Evolutionary conservation across 2,329 filamentous ascomycete species (phyloP).

Genomic region (Pseudogymnoascus sp.): DNA sequence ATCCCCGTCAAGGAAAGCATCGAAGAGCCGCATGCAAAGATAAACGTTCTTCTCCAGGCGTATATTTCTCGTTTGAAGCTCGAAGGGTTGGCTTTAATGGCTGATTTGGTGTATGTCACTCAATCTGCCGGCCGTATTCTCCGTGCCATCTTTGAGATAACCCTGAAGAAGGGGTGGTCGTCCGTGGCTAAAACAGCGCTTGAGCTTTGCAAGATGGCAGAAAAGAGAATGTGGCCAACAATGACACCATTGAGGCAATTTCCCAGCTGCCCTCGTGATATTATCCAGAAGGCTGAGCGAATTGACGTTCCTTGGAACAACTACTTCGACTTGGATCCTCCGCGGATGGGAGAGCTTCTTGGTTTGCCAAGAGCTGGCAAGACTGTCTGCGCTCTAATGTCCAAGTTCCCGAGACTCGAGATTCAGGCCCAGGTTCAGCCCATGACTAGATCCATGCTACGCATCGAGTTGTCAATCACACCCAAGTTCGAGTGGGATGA

Average conservation of each 20-base stretch:
- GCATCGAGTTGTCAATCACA: slow-evolving; percentile 81
- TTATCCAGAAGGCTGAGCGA: slow-evolving; percentile 84
- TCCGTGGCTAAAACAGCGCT: slow-evolving; percentile 86
- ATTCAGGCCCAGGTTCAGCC: slow-evolving; percentile 91
- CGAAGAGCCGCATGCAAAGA: slow-evolving; percentile 94
- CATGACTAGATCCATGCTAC: slow-evolving; percentile 86
- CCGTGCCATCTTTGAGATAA: slow-evolving; percentile 91
- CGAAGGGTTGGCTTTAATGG: slow-evolving; percentile 91
- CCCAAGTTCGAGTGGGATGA: slow-evolving; percentile 97
- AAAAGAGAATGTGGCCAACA: slow-evolving; percentile 99
- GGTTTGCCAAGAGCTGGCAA: slow-evolving; percentile 83
- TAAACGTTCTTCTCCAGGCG: slow-evolving; percentile 93
- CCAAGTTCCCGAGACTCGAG: slow-evolving; percentile 88
- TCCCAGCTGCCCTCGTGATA: slow-evolving; percentile 68
- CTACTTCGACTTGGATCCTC: slow-evolving; percentile 94
- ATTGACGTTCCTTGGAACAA: slow-evolving; percentile 89
- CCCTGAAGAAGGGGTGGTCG: slow-evolving; percentile 94
- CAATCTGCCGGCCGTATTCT: slow-evolving; percentile 95
- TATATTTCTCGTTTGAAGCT: slow-evolving; percentile 93
- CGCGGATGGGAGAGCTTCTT: slow-evolving; percentile 89
- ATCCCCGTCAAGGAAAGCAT: slow-evolving; percentile 97
- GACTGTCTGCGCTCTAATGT: slow-evolving; percentile 74
- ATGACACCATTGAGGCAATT: slow-evolving; percentile 96
- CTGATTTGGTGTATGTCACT: slow-evolving; percentile 96
- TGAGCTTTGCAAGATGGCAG: slow-evolving; percentile 96